Base-by-base conservation (phyloP, 1,284 basidiomycete genomes). In the Melampsora americana region DNA sequence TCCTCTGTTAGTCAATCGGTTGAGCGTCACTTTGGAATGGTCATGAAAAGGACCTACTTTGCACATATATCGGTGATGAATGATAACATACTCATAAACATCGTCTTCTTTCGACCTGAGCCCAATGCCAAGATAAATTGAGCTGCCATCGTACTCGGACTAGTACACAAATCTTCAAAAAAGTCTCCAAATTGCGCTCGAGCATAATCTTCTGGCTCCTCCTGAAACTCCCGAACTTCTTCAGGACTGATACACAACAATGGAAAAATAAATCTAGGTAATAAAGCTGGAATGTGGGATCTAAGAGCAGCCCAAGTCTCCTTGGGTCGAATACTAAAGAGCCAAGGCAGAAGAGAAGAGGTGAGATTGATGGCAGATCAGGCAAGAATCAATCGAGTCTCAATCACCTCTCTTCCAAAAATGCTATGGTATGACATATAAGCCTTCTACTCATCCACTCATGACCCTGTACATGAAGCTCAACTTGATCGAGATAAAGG, bases 261-360 rank as follows among this genome's bases (percentile, higher is more conserved):
- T n/a, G 92, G 91, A 85, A 92, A 93, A 9, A 91, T 88, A 80
- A 92, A 92, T 50, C 85, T 86, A 16, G 89, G 88, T 20, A 93
- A 87, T 5, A 94, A 86, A 5, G 84, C 87, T 80, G 90, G 86
- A 65, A 90, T 87, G 79, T 92, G 92, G 26, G 92, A 91, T 82
- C 92, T 93, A 80, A 94, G 86, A 48, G 91, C 86, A 1, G 86
- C 84, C 92, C 92, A 94, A 3, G 91, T 94, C 20, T 90, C 87
- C 81, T 92, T 92, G 12, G 92, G 92, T 84, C 93, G 93, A 79
- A 94, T 88, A 79, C 92, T 93, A 70, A 28, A n/a, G 0, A 2
- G 0, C 39, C 39, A 42, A 1, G 11, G 6, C 39, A 42, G 6
- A 42, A 1, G 2, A 11, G 3, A 14, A 30, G 26, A 26, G n/a